Conservation (phyloP, 257 asterid species). For the Avicennia marina region DNA sequence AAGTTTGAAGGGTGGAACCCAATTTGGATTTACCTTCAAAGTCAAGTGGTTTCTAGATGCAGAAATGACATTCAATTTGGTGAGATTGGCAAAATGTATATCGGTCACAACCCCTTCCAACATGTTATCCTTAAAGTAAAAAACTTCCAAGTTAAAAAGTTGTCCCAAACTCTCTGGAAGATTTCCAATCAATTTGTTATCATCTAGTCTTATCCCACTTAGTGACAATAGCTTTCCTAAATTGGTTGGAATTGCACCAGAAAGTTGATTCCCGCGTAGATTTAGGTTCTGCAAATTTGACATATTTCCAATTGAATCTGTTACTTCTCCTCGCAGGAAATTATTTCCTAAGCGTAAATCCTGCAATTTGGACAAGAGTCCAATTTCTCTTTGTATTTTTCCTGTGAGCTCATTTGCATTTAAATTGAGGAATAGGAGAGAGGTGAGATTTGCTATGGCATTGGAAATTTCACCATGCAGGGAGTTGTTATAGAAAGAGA, state of each 20-base stretch:
- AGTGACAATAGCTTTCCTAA: constrained; percentile 21
- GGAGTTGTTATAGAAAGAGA: neutral
- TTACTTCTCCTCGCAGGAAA: constrained; percentile 16
- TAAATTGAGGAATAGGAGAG: constrained; percentile 16
- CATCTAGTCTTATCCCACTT: neutral
- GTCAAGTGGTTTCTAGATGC: too few relatives aligned
- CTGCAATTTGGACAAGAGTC: constrained; percentile 3
- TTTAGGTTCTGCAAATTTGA: neutral
- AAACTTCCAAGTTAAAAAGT: neutral
- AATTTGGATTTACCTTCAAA: too few relatives aligned
- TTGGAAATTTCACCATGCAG: constrained; percentile 27
- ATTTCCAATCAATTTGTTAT: constrained; percentile 32
- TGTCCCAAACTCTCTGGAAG: constrained; percentile 33
- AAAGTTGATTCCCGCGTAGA: constrained; percentile 19
- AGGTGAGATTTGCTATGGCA: constrained; percentile 22
- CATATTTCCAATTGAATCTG: constrained; percentile 5
- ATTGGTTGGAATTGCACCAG: constrained; percentile 26
- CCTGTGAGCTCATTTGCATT: constrained; percentile 7
- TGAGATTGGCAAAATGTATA: constrained; percentile 22
- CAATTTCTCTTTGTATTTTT: constrained; percentile 15
- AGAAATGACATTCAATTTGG: too few relatives aligned
- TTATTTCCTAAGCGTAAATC: neutral
- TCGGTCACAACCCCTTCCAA: constrained; percentile 29
- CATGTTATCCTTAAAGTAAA: neutral
- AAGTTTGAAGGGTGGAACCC: too few relatives aligned